Conservation (phyloP, 75 land plant species). For the Cryptomeria japonica region DNA sequence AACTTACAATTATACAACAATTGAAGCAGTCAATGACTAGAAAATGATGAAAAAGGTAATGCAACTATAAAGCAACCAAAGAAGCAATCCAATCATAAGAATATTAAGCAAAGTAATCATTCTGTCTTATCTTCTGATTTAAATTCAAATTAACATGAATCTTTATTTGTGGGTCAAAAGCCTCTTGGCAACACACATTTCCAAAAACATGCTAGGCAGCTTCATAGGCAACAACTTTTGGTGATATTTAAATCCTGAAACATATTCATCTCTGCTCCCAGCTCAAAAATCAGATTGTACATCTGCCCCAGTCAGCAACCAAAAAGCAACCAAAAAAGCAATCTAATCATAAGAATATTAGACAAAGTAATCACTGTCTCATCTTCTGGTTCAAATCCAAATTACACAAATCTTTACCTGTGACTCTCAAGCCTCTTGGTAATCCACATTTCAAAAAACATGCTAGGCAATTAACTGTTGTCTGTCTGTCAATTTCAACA, state of each 20-base stretch:
- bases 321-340: too few species aligned
- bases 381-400: too few species aligned
- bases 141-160: neutral
- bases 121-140: neutral
- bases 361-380: too few species aligned
- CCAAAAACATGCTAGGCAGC: constrained; percentile 48
- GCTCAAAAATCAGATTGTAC: constrained; percentile 46
- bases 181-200: constrained; percentile 65
- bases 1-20: neutral
- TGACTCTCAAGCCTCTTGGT: too few species aligned
- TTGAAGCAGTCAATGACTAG: neutral
- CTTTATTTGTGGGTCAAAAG: constrained; percentile 25
- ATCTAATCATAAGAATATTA: too few species aligned
- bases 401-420: too few species aligned
- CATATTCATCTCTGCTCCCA: neutral
- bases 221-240: constrained; percentile 38
- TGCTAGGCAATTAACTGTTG: neutral
- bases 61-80: neutral
- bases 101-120: neutral
- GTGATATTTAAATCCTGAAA: constrained; percentile 31
- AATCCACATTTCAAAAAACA: too few species aligned
- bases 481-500: neutral
- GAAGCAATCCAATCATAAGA: neutral
- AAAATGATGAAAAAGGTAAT: neutral
- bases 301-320: constrained; percentile 47